A percentile compares a stretch with the other conserved stretches of the same genome.
phyloP scores from a whole-genome alignment of 305 asterid species.

The Striga hermonthica region DNA sequence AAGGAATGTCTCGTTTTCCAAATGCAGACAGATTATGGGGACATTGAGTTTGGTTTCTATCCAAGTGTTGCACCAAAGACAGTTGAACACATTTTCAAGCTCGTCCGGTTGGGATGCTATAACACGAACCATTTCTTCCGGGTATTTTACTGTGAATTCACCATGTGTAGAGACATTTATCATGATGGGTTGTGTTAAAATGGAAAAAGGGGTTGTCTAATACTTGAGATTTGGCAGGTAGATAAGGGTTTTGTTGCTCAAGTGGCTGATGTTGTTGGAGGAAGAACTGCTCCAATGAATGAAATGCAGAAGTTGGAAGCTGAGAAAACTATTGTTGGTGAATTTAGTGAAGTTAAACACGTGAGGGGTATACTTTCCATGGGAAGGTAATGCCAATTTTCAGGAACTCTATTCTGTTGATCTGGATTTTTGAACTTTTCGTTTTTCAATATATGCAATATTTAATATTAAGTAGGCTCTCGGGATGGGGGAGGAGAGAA shows the following conservation, averaged over 20 bases:
- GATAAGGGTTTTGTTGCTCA: conserved; percentile 97
- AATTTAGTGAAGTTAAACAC: conserved; percentile 88
- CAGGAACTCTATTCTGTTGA: conserved; percentile 14
- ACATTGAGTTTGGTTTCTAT: conserved; percentile 70
- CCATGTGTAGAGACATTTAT: not conserved
- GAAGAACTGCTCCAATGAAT: conserved; percentile 95
- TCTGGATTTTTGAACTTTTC: not conserved
- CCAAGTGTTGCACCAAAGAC: conserved; percentile 69
- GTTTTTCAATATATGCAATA: no score
- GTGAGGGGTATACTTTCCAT: conserved; percentile 95
- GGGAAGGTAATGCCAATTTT: conserved; percentile 72
- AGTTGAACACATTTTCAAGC: conserved; percentile 90
- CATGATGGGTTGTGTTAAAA: conserved; percentile 13
- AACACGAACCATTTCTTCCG: conserved; percentile 94
- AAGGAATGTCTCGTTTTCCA: conserved; percentile 29
- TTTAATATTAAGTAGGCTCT: no score
- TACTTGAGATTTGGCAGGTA: conserved; percentile 47
- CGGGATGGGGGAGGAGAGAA: no score
- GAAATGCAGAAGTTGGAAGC: conserved; percentile 71
- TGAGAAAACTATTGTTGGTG: conserved; percentile 74
- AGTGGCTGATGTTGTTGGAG: conserved; percentile 89
- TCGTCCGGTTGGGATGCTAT: conserved; percentile 81
- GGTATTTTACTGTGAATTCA: conserved; percentile 40
- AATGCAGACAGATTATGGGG: conserved; percentile 69
- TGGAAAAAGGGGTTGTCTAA: conserved; percentile 2